These are phyloP conservation scores for Globisporangium paddicum DNA, from an alignment of 352 stramenopile genomes.

Conservation along the genomic window DNA sequence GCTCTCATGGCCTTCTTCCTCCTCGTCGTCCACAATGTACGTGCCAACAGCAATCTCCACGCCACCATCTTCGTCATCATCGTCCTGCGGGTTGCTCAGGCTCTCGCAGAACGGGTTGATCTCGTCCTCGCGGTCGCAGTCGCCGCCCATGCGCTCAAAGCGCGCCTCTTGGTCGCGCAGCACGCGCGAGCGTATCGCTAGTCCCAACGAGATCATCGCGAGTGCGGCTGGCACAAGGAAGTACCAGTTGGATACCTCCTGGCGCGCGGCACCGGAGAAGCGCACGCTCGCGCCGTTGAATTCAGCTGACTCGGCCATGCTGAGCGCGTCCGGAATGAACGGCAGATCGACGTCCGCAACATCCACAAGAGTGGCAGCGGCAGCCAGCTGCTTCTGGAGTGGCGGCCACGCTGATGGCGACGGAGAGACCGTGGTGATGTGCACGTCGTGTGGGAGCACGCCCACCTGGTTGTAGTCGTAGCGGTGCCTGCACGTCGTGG, in stretches of 20 bases:
- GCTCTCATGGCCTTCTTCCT: not conserved
- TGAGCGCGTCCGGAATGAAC: constrained; percentile 17
- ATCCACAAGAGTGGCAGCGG: not conserved
- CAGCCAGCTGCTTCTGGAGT: not conserved
- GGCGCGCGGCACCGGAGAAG: not conserved
- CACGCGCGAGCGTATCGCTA: constrained; percentile 26
- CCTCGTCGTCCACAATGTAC: constrained; percentile 19
- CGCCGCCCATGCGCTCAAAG: constrained; percentile 40
- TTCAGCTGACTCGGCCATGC: constrained; percentile 7
- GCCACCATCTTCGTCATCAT: constrained; percentile 15
- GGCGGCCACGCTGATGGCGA: not conserved
- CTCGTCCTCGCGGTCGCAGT: constrained; percentile 40
- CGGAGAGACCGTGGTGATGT: constrained; percentile 6
- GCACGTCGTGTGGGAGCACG: not conserved
- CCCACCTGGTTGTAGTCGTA: not conserved
- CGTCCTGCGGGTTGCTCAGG: constrained; percentile 17
- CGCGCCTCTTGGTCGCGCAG: not conserved
- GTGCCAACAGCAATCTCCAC: constrained; percentile 30
- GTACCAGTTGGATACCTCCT: constrained; percentile 38
- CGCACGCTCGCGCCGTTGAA: constrained; percentile 5
- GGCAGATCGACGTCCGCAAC: constrained; percentile 4
- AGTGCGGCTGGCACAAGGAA: constrained; percentile 38
- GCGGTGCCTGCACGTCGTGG: constrained; percentile 17
- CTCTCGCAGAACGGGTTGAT: constrained; percentile 71
- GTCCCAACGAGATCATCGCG: constrained; percentile 31